phyloP scores from a whole-genome alignment of 2,329 filamentous ascomycete species.

The Hansfordia pulvinata region DNA sequence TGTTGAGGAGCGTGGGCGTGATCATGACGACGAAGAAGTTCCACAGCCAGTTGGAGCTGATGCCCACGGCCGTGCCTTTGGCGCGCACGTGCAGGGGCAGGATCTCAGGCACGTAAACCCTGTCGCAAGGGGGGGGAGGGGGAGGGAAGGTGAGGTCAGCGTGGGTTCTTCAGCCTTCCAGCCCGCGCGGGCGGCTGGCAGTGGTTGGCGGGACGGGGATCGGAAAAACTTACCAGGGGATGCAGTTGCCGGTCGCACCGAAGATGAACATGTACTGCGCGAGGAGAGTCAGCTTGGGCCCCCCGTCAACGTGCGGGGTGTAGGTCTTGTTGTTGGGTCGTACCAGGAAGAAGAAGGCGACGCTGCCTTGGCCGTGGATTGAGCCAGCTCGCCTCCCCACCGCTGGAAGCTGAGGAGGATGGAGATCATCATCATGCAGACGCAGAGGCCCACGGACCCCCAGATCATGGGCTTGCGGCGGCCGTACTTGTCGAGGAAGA shows the following conservation, averaged over 20 bases:
- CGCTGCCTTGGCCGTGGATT: conserved; percentile 12
- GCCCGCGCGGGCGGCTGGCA: too few relatives aligned
- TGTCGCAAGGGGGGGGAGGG: conserved; percentile 17
- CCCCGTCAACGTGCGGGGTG: neutral
- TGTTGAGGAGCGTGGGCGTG: conserved; percentile 31
- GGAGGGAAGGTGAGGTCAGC: conserved; percentile 13
- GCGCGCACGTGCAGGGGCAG: conserved; percentile 18
- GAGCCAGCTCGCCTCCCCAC: conserved; percentile 5
- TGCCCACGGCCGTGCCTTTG: conserved; percentile 18
- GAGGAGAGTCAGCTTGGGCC: conserved; percentile 1
- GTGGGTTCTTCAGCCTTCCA: too few relatives aligned
- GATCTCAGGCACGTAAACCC: conserved; percentile 23
- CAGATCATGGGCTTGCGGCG: conserved; percentile 28
- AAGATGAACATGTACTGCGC: conserved; percentile 18
- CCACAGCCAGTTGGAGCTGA: conserved; percentile 22
- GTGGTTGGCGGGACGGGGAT: too few relatives aligned
- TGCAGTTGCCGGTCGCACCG: conserved; percentile 17
- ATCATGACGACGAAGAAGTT: conserved; percentile 32
- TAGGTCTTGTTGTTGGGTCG: too few relatives aligned
- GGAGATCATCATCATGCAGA: conserved; percentile 24
- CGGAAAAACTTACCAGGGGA: conserved; percentile 20
- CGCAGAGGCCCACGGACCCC: conserved; percentile 17
- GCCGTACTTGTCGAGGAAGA: conserved; percentile 21
- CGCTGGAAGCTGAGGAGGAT: conserved; percentile 14
- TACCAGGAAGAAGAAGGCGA: conserved; percentile 22